Evolutionary conservation across 164 flowering plant genomes (phyloP), one percentile per base, ranked within the genome.

Genomic region (Paratinospora sagittata): DNA sequence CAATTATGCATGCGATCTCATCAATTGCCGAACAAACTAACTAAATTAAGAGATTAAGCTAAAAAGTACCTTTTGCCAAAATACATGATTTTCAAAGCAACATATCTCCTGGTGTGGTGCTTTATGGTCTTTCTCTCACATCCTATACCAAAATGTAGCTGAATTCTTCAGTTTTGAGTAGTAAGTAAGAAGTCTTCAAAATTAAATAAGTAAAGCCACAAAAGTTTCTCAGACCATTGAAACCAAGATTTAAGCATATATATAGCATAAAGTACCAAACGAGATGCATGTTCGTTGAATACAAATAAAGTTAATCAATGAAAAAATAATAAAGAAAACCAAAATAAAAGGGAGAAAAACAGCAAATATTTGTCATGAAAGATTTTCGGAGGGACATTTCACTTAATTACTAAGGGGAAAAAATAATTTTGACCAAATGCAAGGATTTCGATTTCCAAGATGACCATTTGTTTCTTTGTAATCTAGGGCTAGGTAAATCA

Each of bases 51-150:
- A 72, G 17, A 58, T 6, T 14, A 61, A 61, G n/a, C n/a, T n/a
- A n/a, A 37, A 70, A 61, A 14, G 41, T 82, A 92, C 98, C 98
- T 89, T 70, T 80, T 82, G 69, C 98, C 98, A 80, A 93, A 93
- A 77, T 93, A 93, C 97, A 93, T 89, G 63, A 93, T 76, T 79
- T 87, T 87, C 24, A 93, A 80, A 72, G 98, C 98, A 70, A 91
- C 81, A 79, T 81, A 85, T 85, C 97, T 79, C 79, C 72, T 88
- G 65, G 82, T 49, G 52, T 63, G 73, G 67, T 82, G 84, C 73
- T 66, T 70, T 76, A 78, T 17, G 33, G 34, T 68, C 77, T 62
- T 75, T 19, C 57, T 49, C 57, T 49, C 57, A 17, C 57, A 13
- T 13, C 57, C 57, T 49, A 49, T 49, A 49, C 57, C n/a, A 41